A percentile compares a stretch with the other conserved stretches of the same genome.
Evolutionary conservation across 192 early-diverging fungal species (phyloP).

Genomic region (Umbelopsis sp.): DNA sequence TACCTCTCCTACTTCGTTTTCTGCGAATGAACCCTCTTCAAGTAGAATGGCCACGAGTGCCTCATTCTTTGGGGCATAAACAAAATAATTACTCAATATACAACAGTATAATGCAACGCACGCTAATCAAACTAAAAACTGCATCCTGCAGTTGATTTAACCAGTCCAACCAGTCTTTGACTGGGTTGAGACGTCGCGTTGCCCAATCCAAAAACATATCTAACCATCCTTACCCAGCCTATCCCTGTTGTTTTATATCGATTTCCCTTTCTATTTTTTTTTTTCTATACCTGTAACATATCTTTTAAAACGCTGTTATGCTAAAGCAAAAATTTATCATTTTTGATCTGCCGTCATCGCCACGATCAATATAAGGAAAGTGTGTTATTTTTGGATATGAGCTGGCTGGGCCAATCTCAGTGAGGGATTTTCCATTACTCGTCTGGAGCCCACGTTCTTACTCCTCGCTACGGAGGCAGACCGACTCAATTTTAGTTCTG

Average conservation of each 20-base stretch:
- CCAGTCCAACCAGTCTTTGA: too few relatives aligned
- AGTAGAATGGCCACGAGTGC: neutral
- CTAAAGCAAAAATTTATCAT: neutral
- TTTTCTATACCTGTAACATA: neutral
- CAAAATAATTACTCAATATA: too few relatives aligned
- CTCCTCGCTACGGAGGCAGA: neutral
- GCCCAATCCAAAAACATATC: neutral
- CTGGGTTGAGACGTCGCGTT: neutral
- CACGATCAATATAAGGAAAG: too few relatives aligned
- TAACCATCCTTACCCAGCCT: neutral
- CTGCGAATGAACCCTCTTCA: neutral
- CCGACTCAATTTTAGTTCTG: too few relatives aligned
- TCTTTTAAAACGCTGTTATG: neutral
- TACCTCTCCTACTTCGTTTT: neutral
- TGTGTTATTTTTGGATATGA: too few relatives aligned
- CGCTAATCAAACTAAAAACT: neutral
- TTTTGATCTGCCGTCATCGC: too few relatives aligned
- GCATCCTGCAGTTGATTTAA: neutral
- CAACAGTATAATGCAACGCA: too few relatives aligned
- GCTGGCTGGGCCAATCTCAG: too few relatives aligned
- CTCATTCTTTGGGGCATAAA: neutral
- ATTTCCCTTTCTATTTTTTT: neutral
- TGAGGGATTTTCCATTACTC: too few relatives aligned
- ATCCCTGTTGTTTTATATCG: neutral
- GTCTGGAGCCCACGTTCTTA: neutral